These are phyloP conservation scores for Aspergillus sp. DNA, from an alignment of 2,329 filamentous ascomycete genomes.

Conservation along the genomic window DNA sequence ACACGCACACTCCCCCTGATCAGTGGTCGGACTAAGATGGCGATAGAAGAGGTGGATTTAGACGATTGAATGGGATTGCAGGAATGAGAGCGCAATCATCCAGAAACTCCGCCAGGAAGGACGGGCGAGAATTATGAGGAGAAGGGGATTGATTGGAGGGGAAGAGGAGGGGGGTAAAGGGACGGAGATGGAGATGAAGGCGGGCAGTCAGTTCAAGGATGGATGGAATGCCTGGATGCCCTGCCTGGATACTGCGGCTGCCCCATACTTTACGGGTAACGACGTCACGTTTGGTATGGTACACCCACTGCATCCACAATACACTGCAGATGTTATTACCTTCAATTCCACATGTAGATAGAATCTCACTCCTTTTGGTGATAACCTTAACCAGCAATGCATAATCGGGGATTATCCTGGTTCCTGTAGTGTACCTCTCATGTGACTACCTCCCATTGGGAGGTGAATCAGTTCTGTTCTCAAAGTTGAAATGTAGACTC, in stretches of 20 bases:
- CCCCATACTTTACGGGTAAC: neutral
- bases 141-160: slow-evolving; percentile 5
- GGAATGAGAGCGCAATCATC: slow-evolving; percentile 3
- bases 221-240: neutral
- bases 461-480: too few species aligned
- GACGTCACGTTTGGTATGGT: too few species aligned
- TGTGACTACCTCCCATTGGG: too few species aligned
- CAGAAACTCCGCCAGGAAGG: neutral
- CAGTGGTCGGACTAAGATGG: slow-evolving; percentile 10
- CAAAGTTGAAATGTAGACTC: too few species aligned
- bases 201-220: slow-evolving; percentile 6
- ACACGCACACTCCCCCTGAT: slow-evolving; percentile 22
- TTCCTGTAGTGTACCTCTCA: too few species aligned
- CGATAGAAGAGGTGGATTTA: slow-evolving; percentile 3
- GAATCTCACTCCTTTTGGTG: too few species aligned
- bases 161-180: slow-evolving; percentile 5
- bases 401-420: too few species aligned
- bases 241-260: neutral
- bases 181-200: slow-evolving; percentile 12
- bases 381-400: too few species aligned
- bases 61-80: slow-evolving; percentile 6
- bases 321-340: too few species aligned
- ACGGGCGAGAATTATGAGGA: slow-evolving; percentile 4
- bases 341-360: too few species aligned
- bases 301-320: too few species aligned